Conservation (phyloP, 2,329 filamentous ascomycete genomes). For the Ophiostoma populinum region DNA sequence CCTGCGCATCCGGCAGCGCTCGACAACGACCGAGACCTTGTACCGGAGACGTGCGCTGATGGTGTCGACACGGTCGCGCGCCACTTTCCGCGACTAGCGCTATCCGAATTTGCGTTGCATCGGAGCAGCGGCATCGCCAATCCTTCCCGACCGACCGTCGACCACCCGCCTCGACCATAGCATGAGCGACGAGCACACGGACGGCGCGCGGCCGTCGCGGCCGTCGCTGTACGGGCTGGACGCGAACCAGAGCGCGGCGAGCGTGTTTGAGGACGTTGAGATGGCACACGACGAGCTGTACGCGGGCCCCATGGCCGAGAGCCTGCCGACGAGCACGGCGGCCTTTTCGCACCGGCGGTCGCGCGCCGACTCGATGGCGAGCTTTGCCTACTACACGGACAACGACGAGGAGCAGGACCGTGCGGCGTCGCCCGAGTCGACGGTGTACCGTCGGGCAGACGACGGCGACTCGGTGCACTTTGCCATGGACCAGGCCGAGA, state of each 20-base stretch:
- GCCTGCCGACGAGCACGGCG: constrained; percentile 84
- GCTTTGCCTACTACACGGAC: constrained; percentile 78
- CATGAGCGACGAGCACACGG: too few relatives aligned
- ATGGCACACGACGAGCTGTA: constrained; percentile 94
- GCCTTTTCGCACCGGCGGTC: constrained; percentile 73
- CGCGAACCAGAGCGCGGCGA: constrained; percentile 57
- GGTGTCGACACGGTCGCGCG: too few relatives aligned
- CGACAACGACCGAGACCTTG: too few relatives aligned
- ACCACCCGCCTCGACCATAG: too few relatives aligned
- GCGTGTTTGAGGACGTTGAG: constrained; percentile 87
- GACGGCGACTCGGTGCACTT: constrained; percentile 3
- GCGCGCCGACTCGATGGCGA: constrained; percentile 69
- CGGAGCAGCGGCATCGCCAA: too few relatives aligned
- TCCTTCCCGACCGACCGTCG: too few relatives aligned
- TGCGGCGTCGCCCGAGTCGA: constrained; percentile 3
- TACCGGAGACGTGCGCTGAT: too few relatives aligned
- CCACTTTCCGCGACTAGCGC: too few relatives aligned
- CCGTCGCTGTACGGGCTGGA: constrained; percentile 40
- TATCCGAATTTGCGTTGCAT: too few relatives aligned
- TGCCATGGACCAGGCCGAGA: too few relatives aligned
- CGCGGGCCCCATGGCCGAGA: constrained; percentile 84
- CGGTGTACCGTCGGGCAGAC: neutral
- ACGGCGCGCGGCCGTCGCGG: too few relatives aligned
- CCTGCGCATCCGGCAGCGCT: too few relatives aligned
- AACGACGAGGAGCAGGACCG: constrained; percentile 34